phyloP scores from a whole-genome alignment of 441 rosid species.

The Macaranga tanarius region DNA sequence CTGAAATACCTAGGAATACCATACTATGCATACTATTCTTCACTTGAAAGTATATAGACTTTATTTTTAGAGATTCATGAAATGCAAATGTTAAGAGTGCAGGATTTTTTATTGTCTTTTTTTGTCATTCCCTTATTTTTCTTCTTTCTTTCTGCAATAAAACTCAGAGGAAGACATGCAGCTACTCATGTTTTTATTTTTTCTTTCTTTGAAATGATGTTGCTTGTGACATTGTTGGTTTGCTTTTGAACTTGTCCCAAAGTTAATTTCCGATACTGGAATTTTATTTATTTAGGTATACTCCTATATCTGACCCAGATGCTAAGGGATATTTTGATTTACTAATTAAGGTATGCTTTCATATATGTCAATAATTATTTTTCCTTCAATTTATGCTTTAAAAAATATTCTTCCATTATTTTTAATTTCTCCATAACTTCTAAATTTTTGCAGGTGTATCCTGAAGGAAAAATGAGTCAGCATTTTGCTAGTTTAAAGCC shows the following conservation, averaged over 20 bases:
- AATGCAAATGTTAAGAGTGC: not conserved
- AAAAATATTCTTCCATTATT: constrained; percentile 11
- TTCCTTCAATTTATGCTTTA: constrained; percentile 3
- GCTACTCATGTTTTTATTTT: not conserved
- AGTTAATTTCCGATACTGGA: constrained; percentile 4
- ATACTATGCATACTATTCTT: too few species aligned
- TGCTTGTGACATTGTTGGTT: constrained; percentile 11
- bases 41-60: not conserved
- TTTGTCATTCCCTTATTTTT: not conserved
- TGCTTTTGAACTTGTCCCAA: not conserved
- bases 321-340: constrained; percentile 88
- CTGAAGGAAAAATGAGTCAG: constrained; percentile 98
- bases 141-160: not conserved
- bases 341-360: constrained; percentile 68
- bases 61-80: constrained; percentile 5
- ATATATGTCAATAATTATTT: constrained; percentile 11
- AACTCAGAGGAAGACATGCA: not conserved
- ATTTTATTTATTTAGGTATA: constrained; percentile 53
- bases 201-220: constrained; percentile 11
- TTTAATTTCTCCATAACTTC: constrained; percentile 1
- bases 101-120: not conserved
- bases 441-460: constrained; percentile 67
- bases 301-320: constrained; percentile 94
- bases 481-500: constrained; percentile 94
- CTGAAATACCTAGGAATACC: not conserved